Evolutionary conservation across 2,329 filamentous ascomycete genomes (phyloP), one percentile per base, ranked within the genome.

Genomic region (Fusarium transvaalense): DNA sequence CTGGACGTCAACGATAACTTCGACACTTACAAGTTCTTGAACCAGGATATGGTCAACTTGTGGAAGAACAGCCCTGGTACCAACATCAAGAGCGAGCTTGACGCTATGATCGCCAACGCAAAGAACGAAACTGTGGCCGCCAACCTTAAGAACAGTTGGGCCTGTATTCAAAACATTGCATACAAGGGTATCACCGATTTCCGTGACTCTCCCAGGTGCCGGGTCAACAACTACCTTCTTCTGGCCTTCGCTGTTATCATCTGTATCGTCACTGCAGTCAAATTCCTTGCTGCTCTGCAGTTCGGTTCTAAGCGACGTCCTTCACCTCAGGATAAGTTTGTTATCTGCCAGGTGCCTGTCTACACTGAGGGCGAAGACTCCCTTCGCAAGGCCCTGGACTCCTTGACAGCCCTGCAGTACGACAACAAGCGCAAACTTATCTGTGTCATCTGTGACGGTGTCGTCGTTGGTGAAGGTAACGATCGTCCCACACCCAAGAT

Each of bases 401-500:
- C 96, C 2, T 86, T 98, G 61, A 97, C 96, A 17, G 93, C 94
- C 14, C 86, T 99, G 17, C 91, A 97, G 72, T 99, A 99, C 74
- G 96, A 99, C 81, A 97, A 99, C 82, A 99, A 99, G 84, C 88
- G 96, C 68, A 99, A 99, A 82, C 88, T 99, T 27, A 95, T 99
- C 70, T 96, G 91, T 74, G 93, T 99, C 64, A 93, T 99, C 72
- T 99, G 96, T 76, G 96, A 99, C 75, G 96, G 96, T 81, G 93
- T 97, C 85, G 97, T 98, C 78, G 92, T 97, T 43, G 96, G 96
- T 83, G 90, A 92, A 73, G 96, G 96, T 72, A 99, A 99, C 77
- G 96, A 99, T 79, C 89, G 95, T 56, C 95, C 96, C 10, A 99
- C 96, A 3, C 96, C 96, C 25, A 97, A 97, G 83, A 98, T 99